A percentile compares a stretch with the other conserved stretches of the same genome.
Conservation (phyloP, 805 yeast genomes). For the Debaryomyces hansenii region DNA sequence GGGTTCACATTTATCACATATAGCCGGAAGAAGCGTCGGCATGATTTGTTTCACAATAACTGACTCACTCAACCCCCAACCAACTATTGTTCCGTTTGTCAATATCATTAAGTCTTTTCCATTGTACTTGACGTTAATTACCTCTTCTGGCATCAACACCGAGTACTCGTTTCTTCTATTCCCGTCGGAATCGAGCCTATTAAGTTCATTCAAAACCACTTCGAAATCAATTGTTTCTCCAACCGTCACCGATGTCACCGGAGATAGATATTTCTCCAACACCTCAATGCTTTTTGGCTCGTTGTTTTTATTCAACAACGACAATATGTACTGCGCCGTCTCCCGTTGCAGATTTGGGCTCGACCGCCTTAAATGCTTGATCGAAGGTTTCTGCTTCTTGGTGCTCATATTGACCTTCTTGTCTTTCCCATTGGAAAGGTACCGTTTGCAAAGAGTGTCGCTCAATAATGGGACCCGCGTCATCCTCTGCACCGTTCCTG, state of each 20-base stretch:
- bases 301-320: constrained; percentile 21
- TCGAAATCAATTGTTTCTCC: constrained; percentile 70
- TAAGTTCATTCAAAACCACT: constrained; percentile 28
- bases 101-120: constrained; percentile 62
- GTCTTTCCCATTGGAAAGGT: neutral
- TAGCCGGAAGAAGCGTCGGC: constrained; percentile 53
- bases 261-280: constrained; percentile 28
- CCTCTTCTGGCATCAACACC: constrained; percentile 63
- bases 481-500: neutral
- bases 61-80: constrained; percentile 76
- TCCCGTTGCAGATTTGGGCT: constrained; percentile 22
- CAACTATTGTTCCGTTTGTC: constrained; percentile 76
- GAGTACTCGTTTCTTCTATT: neutral
- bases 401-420: constrained; percentile 1
- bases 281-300: constrained; percentile 18
- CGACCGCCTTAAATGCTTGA: constrained; percentile 28
- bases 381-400: constrained; percentile 23
- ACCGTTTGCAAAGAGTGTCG: neutral
- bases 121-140: constrained; percentile 50
- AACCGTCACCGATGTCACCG: constrained; percentile 70
- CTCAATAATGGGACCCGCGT: neutral
- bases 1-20: constrained; percentile 36
- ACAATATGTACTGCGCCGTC: constrained; percentile 22
- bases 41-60: constrained; percentile 46
- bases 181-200: constrained; percentile 46